phyloP scores from a whole-genome alignment of 176 grass and related monocot species.

The Musa beccarii region DNA sequence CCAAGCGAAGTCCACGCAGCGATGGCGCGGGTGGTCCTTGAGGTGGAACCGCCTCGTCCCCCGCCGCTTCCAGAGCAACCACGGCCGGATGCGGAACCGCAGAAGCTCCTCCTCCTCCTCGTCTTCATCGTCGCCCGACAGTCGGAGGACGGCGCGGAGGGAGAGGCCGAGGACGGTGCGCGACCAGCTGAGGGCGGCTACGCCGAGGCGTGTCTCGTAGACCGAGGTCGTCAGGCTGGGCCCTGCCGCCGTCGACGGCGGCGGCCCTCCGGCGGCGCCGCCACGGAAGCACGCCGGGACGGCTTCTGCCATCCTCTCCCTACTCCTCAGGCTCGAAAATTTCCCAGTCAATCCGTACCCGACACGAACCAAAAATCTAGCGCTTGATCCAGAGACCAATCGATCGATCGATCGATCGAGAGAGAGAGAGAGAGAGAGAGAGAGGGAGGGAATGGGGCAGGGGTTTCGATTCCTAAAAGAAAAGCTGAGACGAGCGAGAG shows the following conservation, averaged over 20 bases:
- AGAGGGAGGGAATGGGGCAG: no score
- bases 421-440: no score
- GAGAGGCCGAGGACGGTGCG: slow-evolving; percentile 50
- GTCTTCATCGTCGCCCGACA: not conserved
- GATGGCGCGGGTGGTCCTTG: slow-evolving; percentile 17
- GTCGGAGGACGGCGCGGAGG: slow-evolving; percentile 52
- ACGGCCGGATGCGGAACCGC: slow-evolving; percentile 51
- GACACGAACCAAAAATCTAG: no score
- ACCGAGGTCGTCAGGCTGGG: slow-evolving; percentile 55
- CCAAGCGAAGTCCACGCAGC: slow-evolving; percentile 47
- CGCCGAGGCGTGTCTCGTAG: slow-evolving; percentile 71
- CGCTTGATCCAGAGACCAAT: no score
- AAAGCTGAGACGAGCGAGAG: no score
- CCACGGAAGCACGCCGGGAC: slow-evolving; percentile 33
- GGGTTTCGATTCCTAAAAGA: no score
- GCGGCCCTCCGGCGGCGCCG: slow-evolving; percentile 1
- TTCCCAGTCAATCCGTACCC: no score
- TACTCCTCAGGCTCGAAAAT: no score
- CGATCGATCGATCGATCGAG: no score
- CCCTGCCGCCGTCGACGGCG: slow-evolving; percentile 15
- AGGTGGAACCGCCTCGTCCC: slow-evolving; percentile 41
- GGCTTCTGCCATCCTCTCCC: slow-evolving; percentile 34
- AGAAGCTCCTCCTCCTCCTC: slow-evolving; percentile 26
- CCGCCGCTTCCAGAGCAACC: slow-evolving; percentile 49
- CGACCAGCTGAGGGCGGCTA: slow-evolving; percentile 63